A percentile compares a stretch with the other conserved stretches of the same genome.
These are phyloP conservation scores for Thuja plicata DNA, from an alignment of 83 land plant species.

Conservation along the genomic window DNA sequence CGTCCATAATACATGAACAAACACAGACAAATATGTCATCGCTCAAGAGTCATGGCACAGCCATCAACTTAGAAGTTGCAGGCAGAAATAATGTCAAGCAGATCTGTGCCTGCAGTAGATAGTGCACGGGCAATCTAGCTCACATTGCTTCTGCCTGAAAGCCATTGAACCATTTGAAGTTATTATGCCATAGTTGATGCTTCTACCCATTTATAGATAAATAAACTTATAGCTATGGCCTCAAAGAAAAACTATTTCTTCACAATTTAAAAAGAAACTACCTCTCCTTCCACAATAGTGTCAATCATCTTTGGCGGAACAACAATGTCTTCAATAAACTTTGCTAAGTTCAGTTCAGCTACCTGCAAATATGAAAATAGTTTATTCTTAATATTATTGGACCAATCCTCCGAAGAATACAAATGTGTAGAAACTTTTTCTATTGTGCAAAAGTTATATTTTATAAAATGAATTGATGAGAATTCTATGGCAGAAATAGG, in stretches of 20 bases:
- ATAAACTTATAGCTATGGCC: not conserved
- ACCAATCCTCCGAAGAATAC: constrained; percentile 9
- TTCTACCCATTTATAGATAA: not conserved
- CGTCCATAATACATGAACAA: not conserved
- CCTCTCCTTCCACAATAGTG: constrained; percentile 98
- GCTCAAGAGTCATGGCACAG: not conserved
- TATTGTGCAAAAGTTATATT: not conserved
- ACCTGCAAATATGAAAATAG: constrained; percentile 43
- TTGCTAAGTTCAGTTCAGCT: constrained; percentile 91
- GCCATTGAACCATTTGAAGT: not conserved
- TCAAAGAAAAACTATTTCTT: not conserved
- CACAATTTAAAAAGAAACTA: constrained; percentile 23
- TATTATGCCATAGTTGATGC: not conserved
- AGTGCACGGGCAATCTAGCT: not conserved
- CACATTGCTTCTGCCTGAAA: not conserved
- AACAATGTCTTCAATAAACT: constrained; percentile 92
- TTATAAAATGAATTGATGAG: not conserved
- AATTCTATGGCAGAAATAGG: not conserved
- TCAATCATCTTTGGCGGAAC: constrained; percentile 98
- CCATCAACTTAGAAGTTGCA: not conserved
- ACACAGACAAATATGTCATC: not conserved
- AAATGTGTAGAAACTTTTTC: not conserved
- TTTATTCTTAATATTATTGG: not conserved
- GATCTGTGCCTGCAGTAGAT: not conserved
- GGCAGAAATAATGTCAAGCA: not conserved